Percentiles rank a stretch among this genome's conserved stretches.
Evolutionary conservation across 139 green algal genomes (phyloP).

Genomic region (Asterochloris sp.): DNA sequence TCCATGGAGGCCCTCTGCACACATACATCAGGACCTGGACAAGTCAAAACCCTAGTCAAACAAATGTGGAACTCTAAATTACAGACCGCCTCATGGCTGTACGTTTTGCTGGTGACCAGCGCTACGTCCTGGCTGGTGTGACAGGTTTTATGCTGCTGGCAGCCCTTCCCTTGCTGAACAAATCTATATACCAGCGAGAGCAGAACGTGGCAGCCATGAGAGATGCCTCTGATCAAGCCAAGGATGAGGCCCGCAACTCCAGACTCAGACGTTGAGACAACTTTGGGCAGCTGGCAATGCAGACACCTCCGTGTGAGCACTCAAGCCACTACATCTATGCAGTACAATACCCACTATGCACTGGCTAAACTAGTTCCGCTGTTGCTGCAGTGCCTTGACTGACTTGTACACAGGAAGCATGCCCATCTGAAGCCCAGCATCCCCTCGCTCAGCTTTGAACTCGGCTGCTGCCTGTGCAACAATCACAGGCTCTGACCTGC

Average conservation of each 20-base stretch:
- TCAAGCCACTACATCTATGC: background rate
- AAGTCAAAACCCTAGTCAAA: background rate
- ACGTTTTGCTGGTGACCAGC: background rate
- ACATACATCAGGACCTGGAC: background rate
- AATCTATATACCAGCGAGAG: constrained; percentile 16
- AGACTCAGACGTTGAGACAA: background rate
- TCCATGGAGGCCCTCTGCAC: constrained; percentile 30
- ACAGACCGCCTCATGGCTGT: background rate
- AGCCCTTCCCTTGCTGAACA: constrained; percentile 14
- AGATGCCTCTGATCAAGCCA: constrained; percentile 15
- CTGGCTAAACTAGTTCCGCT: too few relatives aligned
- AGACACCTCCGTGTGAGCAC: background rate
- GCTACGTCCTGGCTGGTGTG: constrained; percentile 5
- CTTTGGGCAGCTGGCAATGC: background rate
- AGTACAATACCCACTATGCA: background rate
- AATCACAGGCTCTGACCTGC: constrained; percentile 4
- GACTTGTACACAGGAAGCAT: too few relatives aligned
- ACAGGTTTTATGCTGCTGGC: constrained; percentile 3
- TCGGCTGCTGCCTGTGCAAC: background rate
- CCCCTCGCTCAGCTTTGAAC: too few relatives aligned
- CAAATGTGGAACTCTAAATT: background rate
- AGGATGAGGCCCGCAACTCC: constrained; percentile 16
- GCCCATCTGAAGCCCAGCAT: too few relatives aligned
- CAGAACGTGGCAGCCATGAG: constrained; percentile 26
- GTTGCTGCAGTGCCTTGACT: too few relatives aligned